Percentiles rank a stretch among this genome's conserved stretches.
Evolutionary conservation across 2,329 filamentous ascomycete genomes (phyloP).

Genomic region (Ophioceras dolichostomum): DNA sequence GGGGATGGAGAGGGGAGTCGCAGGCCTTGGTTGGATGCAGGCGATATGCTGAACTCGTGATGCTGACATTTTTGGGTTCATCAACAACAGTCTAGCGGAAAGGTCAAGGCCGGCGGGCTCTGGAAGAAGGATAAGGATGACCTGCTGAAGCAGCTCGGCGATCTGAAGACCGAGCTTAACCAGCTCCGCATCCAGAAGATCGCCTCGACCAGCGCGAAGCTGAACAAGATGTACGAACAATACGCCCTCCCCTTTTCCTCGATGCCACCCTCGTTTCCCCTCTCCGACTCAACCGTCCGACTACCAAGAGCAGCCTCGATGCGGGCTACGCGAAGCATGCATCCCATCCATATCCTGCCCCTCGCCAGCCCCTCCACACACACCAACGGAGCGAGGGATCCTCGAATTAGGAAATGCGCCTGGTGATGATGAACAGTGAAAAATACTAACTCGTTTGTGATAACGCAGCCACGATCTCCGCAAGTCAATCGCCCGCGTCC

Average conservation of each 20-base stretch:
- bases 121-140: slow-evolving; percentile 99
- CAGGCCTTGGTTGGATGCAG: not conserved
- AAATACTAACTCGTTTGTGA: no score
- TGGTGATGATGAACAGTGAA: no score
- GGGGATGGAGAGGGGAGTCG: not conserved
- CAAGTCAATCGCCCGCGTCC: slow-evolving; percentile 98
- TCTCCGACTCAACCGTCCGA: no score
- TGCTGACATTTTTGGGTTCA: slow-evolving; percentile 1
- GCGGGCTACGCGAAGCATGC: no score
- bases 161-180: slow-evolving; percentile 93
- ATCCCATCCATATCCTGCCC: no score
- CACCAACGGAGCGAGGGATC: no score
- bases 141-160: slow-evolving; percentile 84
- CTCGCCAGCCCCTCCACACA: no score
- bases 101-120: slow-evolving; percentile 92
- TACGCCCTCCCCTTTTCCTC: not conserved
- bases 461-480: slow-evolving; percentile 94
- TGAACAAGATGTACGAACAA: slow-evolving; percentile 81
- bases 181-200: slow-evolving; percentile 98
- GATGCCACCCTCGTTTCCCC: not conserved
- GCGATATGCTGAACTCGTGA: no score
- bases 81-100: slow-evolving; percentile 40
- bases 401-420: no score
- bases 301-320: no score
- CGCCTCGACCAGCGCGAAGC: slow-evolving; percentile 85